A percentile compares a stretch with the other conserved stretches of the same genome.
These are phyloP conservation scores for Herpetospermum pedunculosum DNA, from an alignment of 306 rosid species.

Conservation along the genomic window DNA sequence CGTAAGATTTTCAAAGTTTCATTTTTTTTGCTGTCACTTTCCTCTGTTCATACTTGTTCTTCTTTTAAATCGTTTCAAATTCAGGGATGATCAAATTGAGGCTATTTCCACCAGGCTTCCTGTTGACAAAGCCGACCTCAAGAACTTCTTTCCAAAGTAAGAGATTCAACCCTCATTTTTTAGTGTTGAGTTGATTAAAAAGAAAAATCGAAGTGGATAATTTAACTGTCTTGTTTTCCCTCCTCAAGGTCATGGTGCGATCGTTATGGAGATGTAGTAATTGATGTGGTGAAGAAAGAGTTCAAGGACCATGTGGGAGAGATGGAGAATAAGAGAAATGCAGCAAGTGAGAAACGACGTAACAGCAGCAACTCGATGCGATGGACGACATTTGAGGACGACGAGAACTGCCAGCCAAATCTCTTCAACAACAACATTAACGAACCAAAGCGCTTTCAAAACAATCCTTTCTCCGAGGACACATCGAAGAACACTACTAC, in stretches of 20 bases:
- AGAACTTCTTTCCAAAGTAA: slow-evolving; percentile 44
- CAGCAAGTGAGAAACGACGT: slow-evolving; percentile 34
- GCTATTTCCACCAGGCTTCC: slow-evolving; percentile 52
- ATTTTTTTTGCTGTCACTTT: neutral
- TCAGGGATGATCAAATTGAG: slow-evolving; percentile 45
- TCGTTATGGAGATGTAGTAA: slow-evolving; percentile 52
- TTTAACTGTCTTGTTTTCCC: neutral
- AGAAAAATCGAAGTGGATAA: neutral
- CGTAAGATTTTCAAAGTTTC: slow-evolving; percentile 22
- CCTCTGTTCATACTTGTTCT: neutral
- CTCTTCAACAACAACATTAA: slow-evolving; percentile 26
- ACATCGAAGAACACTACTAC: neutral
- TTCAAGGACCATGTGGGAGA: slow-evolving; percentile 73
- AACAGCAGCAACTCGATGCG: slow-evolving; percentile 34
- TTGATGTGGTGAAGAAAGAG: slow-evolving; percentile 74
- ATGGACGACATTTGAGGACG: slow-evolving; percentile 69
- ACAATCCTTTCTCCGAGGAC: slow-evolving; percentile 30
- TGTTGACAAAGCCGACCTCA: slow-evolving; percentile 41
- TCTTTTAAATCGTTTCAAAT: neutral
- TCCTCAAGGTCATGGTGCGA: slow-evolving; percentile 66
- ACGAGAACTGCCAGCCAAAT: slow-evolving; percentile 76
- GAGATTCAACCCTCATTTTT: neutral
- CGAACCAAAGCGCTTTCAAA: slow-evolving; percentile 4
- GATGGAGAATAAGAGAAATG: slow-evolving; percentile 52
- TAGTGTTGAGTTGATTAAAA: neutral